Evolutionary conservation across 2,329 filamentous ascomycete species (phyloP).

Genomic region (Penicillium sp.): DNA sequence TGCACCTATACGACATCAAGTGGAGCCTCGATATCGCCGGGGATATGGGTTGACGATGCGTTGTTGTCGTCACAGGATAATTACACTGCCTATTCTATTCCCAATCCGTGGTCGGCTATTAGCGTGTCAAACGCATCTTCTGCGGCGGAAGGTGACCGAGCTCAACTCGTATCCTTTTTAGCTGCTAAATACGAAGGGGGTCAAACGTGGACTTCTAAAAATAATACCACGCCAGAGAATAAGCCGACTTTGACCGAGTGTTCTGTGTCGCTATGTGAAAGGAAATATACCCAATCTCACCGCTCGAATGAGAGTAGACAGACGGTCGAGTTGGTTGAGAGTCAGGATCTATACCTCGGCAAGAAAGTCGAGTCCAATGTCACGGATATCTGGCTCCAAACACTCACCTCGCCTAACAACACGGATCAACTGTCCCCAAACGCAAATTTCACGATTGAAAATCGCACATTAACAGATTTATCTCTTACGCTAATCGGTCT

Average conservation of each 20-base stretch:
- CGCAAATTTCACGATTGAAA: background rate
- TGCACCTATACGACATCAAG: background rate
- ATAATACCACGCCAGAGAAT: background rate
- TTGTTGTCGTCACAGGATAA: background rate
- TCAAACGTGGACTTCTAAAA: background rate
- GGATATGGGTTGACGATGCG: background rate
- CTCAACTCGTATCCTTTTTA: background rate
- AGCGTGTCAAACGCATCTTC: background rate
- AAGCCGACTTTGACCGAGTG: constrained; percentile 4
- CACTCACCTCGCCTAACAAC: background rate
- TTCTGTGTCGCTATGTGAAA: background rate
- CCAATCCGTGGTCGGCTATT: background rate
- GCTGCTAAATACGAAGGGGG: background rate
- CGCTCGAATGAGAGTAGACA: background rate
- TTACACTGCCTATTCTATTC: background rate
- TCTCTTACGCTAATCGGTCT: background rate
- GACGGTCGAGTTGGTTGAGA: background rate
- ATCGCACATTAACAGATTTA: background rate
- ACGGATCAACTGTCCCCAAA: background rate
- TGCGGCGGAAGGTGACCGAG: background rate
- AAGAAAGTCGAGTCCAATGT: background rate
- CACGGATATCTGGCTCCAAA: background rate
- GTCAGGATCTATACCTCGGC: background rate
- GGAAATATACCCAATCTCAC: background rate
- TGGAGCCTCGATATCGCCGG: background rate